These are phyloP conservation scores for Falciphora oryzae DNA, from an alignment of 2,329 filamentous ascomycete genomes.

Conservation along the genomic window DNA sequence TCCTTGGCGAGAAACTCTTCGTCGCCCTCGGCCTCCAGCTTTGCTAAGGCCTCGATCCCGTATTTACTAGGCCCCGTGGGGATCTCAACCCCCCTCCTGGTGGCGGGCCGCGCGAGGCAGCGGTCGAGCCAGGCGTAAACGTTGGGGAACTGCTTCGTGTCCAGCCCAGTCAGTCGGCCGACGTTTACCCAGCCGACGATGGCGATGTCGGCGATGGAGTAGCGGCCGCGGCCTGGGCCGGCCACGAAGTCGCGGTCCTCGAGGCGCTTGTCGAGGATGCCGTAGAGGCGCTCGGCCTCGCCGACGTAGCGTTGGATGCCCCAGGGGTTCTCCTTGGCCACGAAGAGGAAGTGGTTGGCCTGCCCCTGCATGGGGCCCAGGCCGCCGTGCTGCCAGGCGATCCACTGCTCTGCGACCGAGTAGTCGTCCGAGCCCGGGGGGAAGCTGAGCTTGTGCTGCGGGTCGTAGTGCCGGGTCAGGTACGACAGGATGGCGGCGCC, in stretches of 20 bases:
- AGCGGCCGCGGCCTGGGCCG: conserved; percentile 26
- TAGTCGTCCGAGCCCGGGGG: conserved; percentile 26
- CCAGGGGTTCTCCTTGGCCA: conserved; percentile 16
- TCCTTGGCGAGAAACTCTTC: conserved; percentile 41
- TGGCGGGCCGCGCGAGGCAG: conserved; percentile 60
- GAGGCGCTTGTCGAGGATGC: conserved; percentile 19
- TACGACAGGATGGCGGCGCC: conserved; percentile 46
- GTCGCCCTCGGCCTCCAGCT: conserved; percentile 36
- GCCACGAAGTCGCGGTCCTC: conserved; percentile 18
- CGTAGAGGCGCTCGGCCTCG: conserved; percentile 21
- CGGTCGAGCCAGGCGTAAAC: conserved; percentile 69
- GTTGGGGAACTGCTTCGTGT: conserved; percentile 63
- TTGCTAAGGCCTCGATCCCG: conserved; percentile 33
- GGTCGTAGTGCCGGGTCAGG: conserved; percentile 39
- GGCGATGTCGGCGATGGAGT: conserved; percentile 20
- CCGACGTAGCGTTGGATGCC: conserved; percentile 20
- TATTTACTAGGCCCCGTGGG: conserved; percentile 38
- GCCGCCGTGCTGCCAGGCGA: conserved; percentile 36
- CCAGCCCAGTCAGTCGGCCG: neutral
- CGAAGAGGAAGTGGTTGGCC: conserved; percentile 31
- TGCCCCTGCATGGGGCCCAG: conserved; percentile 39
- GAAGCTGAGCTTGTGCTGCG: conserved; percentile 33
- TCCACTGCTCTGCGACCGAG: conserved; percentile 33
- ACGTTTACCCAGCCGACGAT: conserved; percentile 17
- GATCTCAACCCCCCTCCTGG: conserved; percentile 57